A percentile compares a stretch with the other conserved stretches of the same genome.
phyloP scores from a whole-genome alignment of 352 stramenopile genomes.

The Poterioochromonas sp. region DNA sequence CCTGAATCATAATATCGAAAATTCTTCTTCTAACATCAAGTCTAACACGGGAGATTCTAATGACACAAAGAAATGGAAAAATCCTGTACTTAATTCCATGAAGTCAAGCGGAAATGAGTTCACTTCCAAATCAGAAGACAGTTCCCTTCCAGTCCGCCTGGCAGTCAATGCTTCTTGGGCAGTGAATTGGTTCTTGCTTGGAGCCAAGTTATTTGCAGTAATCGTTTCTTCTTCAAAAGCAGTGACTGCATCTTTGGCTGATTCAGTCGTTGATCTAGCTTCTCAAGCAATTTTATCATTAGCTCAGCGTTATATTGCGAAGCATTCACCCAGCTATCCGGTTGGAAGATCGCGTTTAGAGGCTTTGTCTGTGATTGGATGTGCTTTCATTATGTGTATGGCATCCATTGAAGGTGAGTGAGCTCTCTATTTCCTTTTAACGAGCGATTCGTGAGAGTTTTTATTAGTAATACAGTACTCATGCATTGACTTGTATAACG shows the following conservation, averaged over 20 bases:
- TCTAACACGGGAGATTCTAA: neutral
- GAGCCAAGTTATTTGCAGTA: neutral
- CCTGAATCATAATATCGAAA: no score
- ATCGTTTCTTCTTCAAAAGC: neutral
- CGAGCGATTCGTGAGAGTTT: neutral
- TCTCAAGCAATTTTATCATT: neutral
- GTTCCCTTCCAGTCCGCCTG: neutral
- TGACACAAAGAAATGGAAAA: neutral
- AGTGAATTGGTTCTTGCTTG: neutral
- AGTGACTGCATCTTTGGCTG: neutral
- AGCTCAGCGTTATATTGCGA: neutral
- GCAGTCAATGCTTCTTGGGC: neutral
- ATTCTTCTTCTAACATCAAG: neutral
- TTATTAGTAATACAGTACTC: neutral
- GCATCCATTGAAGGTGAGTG: neutral
- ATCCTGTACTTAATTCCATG: neutral
- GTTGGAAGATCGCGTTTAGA: neutral
- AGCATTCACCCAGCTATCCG: neutral
- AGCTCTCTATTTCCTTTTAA: neutral
- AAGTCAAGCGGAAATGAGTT: no score
- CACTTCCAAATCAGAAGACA: no score
- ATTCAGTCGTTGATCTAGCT: neutral
- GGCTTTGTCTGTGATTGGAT: neutral
- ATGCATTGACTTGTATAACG: no score
- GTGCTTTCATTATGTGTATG: neutral